A percentile compares a stretch with the other conserved stretches of the same genome.
Conservation (phyloP, 1,284 basidiomycete species). For the Malassezia brasiliensis region DNA sequence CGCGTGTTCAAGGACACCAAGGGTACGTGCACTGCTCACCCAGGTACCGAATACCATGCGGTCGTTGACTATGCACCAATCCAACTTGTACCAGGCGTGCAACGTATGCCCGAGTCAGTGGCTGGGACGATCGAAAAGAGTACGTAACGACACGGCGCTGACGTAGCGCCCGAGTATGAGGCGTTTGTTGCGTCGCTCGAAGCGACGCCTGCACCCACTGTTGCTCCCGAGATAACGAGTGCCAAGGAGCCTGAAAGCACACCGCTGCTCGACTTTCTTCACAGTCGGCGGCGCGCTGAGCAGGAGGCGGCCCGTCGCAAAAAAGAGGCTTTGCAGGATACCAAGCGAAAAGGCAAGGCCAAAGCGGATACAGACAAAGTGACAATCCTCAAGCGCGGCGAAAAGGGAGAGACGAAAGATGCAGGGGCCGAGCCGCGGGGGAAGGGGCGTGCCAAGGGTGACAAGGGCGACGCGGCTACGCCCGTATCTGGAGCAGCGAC, state of each 20-base stretch:
- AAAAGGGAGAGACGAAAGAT: not conserved
- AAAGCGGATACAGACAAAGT: not conserved
- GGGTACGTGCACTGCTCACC: slow-evolving; percentile 52
- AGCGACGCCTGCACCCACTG: not conserved
- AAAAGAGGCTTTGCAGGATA: not conserved
- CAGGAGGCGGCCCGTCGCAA: not conserved
- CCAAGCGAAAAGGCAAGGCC: not conserved
- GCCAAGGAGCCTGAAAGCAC: not conserved
- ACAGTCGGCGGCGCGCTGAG: not conserved
- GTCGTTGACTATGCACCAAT: slow-evolving; percentile 7
- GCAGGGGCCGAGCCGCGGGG: not conserved
- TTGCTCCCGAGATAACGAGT: not conserved
- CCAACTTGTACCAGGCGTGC: not conserved
- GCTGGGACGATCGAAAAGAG: slow-evolving; percentile 9
- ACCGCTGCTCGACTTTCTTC: slow-evolving; percentile 8
- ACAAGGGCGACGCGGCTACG: too few relatives aligned
- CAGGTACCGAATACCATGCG: slow-evolving; percentile 1
- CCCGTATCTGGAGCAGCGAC: too few relatives aligned
- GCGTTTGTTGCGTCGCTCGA: slow-evolving; percentile 1
- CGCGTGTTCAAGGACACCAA: slow-evolving; percentile 84
- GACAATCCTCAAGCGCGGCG: not conserved
- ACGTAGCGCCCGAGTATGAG: slow-evolving; percentile 6
- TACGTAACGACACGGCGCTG: not conserved
- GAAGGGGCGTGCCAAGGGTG: not conserved
- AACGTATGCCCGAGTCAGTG: not conserved